Conservation (phyloP, 305 asterid species). For the Fraxinus sp. region DNA sequence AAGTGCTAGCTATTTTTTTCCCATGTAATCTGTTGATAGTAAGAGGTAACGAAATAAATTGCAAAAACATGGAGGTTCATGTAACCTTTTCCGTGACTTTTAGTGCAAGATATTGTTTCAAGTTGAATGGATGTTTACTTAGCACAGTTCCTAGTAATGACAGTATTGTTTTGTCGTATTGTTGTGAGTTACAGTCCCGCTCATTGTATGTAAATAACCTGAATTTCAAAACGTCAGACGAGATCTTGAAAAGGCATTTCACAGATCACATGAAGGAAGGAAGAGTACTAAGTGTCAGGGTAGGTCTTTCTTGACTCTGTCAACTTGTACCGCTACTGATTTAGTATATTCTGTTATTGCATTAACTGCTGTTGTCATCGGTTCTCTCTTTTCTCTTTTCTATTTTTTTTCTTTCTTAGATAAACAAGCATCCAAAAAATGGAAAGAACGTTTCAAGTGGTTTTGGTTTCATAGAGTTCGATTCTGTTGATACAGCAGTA, state of each 20-base stretch:
- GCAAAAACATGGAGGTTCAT: not conserved
- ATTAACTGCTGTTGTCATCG: conserved; percentile 6
- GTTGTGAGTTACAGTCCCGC: conserved; percentile 63
- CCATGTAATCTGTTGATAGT: not conserved
- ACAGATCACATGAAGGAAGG: conserved; percentile 68
- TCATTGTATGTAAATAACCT: conserved; percentile 84
- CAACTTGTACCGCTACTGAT: not conserved
- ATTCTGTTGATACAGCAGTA: conserved; percentile 70
- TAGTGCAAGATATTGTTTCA: too few relatives aligned
- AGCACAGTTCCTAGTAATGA: not conserved
- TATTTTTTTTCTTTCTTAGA: conserved; percentile 35
- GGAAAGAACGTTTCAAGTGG: conserved; percentile 91
- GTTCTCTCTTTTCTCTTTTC: not conserved
- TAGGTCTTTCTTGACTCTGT: conserved; percentile 26
- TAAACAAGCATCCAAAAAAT: conserved; percentile 77
- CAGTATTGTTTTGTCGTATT: conserved; percentile 9
- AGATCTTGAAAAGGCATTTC: conserved; percentile 67
- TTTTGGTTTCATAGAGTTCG: conserved; percentile 86
- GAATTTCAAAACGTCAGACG: conserved; percentile 83
- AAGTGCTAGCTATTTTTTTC: not conserved
- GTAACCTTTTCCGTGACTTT: too few relatives aligned
- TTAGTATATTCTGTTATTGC: not conserved
- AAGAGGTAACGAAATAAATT: not conserved
- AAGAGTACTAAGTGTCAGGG: conserved; percentile 74
- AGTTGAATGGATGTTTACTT: not conserved